Percentiles rank a stretch among this genome's conserved stretches.
Conservation (phyloP, 257 asterid genomes). For the Solanum bukasovii region DNA sequence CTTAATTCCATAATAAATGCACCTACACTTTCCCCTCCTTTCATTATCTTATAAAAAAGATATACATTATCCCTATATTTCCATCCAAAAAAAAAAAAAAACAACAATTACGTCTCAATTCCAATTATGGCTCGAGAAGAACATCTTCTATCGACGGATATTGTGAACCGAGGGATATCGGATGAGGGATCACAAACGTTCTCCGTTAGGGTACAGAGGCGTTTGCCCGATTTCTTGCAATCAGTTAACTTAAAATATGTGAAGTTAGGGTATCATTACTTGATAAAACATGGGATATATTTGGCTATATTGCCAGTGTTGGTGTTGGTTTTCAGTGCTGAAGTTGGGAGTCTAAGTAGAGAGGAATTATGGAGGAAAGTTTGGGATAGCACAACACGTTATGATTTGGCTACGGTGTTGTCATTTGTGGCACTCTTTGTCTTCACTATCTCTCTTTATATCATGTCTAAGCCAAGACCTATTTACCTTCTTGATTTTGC, state of each 20-base stretch:
- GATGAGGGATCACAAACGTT: conserved; percentile 70
- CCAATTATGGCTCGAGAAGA: conserved; percentile 52
- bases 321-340: conserved; percentile 61
- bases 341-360: conserved; percentile 66
- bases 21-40: background rate
- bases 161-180: conserved; percentile 76
- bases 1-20: background rate
- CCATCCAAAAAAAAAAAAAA: background rate
- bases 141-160: conserved; percentile 67
- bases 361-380: conserved; percentile 70
- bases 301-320: conserved; percentile 64
- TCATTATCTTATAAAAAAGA: background rate
- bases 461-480: conserved; percentile 59
- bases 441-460: conserved; percentile 47
- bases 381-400: conserved; percentile 57
- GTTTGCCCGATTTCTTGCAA: conserved; percentile 80
- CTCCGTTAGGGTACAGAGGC: conserved; percentile 66
- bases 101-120: background rate
- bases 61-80: background rate
- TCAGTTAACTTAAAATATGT: conserved; percentile 89
- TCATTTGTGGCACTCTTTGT: conserved; percentile 48
- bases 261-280: conserved; percentile 73
- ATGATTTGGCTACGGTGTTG: conserved; percentile 55
- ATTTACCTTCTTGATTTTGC: conserved; percentile 81
- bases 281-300: conserved; percentile 65